Base-by-base conservation (phyloP, 306 rosid genomes). In the Corylus avellana region DNA sequence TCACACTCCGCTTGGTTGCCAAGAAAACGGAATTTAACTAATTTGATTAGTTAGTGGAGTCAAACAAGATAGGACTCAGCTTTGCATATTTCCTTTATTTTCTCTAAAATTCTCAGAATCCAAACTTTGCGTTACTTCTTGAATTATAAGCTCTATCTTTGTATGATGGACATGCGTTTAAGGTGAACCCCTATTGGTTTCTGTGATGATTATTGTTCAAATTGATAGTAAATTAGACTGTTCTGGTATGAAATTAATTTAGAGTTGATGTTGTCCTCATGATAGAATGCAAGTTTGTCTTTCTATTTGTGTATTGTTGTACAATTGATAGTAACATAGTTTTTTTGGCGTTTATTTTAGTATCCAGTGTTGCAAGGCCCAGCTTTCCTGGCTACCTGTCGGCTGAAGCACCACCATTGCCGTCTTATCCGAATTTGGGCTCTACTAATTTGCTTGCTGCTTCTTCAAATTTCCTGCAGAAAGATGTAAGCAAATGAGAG, bases 311-410 rank as follows among this genome's bases (percentile, higher is more conserved):
- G 25, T 56, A 1, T 29, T 62, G 63, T 47, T 50, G 67, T 76
- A 44, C 29, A 10, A 42, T 25, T 68, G 59, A 48, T 79, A 4
- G 12, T 25, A 58, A 66, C 56, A 68, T 22, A 46, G 20, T 29
- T 69, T 56, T 83, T 75, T 71, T 66, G n/a, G 56, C 53, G 42
- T 51, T 85, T 51, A 58, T 84, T 79, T 75, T 79, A 75, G 12
- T 84, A 84, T 96, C 83, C 48, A 79, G 79, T 78, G 81, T 81
- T 75, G 70, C 83, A 0, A 86, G 87, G 82, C 62, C 83, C 72
- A 76, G 73, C 71, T 85, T 85, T 81, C 75, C 94, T 32, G 89
- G 86, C 46, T 85, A 84, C 77, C 53, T 86, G 57, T 84, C 92
- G 51, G 75, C 94, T 3, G 92, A 85, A 58, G 75, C 86, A 44